Evolutionary conservation across 129 eudicot genomes (phyloP).

Genomic region (Chrysanthemum makinoi): DNA sequence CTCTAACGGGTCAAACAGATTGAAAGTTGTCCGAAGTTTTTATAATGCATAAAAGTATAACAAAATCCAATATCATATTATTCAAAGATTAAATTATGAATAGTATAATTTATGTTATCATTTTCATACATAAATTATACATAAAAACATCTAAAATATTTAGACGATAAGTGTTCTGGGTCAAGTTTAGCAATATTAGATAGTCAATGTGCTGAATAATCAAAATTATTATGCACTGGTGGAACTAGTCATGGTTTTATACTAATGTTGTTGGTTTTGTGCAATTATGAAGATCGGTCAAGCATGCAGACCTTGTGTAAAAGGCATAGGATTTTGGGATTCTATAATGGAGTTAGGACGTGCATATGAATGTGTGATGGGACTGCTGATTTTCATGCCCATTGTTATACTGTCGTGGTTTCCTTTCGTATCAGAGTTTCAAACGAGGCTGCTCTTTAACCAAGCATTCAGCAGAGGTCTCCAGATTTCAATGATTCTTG

Average conservation of each 20-base stretch:
- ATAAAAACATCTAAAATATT: too few relatives aligned
- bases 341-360: slow-evolving; percentile 86
- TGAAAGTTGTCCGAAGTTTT: too few relatives aligned
- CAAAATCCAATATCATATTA: too few relatives aligned
- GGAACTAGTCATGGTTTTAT: neutral
- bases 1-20: neutral
- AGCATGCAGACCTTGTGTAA: slow-evolving; percentile 67
- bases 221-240: neutral
- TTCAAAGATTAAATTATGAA: too few relatives aligned
- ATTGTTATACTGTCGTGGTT: slow-evolving; percentile 86
- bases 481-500: slow-evolving; percentile 95
- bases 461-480: slow-evolving; percentile 99
- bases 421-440: slow-evolving; percentile 91
- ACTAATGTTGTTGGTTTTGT: slow-evolving; percentile 14
- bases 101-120: too few relatives aligned
- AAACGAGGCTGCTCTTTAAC: slow-evolving; percentile 77
- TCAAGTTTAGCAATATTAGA: neutral
- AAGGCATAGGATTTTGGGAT: slow-evolving; percentile 82
- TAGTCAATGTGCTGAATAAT: neutral
- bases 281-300: slow-evolving; percentile 58
- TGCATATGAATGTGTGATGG: slow-evolving; percentile 86
- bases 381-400: slow-evolving; percentile 71
- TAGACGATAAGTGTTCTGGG: too few relatives aligned
- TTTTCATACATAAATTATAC: too few relatives aligned
- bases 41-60: neutral